phyloP scores from a whole-genome alignment of 371 early-diverging fungal species.

The Thermomucor indicae-seudaticae region DNA sequence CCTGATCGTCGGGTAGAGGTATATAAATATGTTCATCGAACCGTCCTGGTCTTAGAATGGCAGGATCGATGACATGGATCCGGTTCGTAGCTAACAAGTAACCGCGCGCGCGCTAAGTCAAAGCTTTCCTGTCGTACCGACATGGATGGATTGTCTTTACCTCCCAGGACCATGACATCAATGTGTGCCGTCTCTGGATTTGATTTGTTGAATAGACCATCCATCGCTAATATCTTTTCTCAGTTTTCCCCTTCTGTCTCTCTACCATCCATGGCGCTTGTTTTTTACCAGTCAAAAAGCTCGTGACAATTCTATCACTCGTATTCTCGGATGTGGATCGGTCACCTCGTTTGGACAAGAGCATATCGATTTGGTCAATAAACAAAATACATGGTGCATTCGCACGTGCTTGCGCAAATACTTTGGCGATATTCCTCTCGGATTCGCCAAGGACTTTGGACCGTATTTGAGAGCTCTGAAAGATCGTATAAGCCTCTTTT shows the following conservation, averaged over 20 bases:
- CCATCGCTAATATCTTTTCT: conserved; percentile 64
- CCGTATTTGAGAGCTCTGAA: conserved; percentile 65
- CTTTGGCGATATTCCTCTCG: conserved; percentile 66
- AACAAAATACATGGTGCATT: conserved; percentile 83
- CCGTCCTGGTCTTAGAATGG: conserved; percentile 98
- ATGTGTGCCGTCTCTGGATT: conserved; percentile 31
- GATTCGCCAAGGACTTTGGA: conserved; percentile 85
- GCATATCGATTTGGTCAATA: conserved; percentile 78
- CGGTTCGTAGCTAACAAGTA: conserved; percentile 57
- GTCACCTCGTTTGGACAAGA: conserved; percentile 68
- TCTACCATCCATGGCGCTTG: no score
- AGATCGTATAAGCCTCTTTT: background rate
- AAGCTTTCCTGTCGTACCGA: no score
- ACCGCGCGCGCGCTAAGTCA: no score
- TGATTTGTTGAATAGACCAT: conserved; percentile 64
- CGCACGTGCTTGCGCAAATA: conserved; percentile 73
- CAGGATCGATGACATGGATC: conserved; percentile 84
- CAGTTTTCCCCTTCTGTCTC: background rate
- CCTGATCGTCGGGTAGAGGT: conserved; percentile 66
- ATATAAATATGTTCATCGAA: conserved; percentile 98
- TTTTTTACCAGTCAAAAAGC: conserved; percentile 66
- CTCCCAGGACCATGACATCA: conserved; percentile 69
- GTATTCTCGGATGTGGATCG: conserved; percentile 72
- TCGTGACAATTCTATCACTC: conserved; percentile 76
- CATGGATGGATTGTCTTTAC: no score